Percentiles rank a stretch among this genome's conserved stretches.
These are phyloP conservation scores for Coemansia biformis DNA, from an alignment of 192 early-diverging fungal genomes.

Conservation along the genomic window DNA sequence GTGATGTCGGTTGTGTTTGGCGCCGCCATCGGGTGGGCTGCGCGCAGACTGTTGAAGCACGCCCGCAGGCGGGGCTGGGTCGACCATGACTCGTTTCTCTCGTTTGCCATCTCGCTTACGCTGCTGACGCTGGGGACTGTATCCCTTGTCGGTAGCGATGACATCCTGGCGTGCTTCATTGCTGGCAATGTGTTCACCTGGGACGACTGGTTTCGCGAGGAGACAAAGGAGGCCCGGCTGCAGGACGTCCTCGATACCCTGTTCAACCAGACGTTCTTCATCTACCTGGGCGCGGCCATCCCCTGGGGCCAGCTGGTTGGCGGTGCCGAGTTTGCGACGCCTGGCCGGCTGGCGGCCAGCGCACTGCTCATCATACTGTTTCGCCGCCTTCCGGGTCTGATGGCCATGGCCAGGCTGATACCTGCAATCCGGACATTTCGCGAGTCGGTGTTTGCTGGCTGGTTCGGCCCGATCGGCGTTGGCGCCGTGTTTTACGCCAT, in stretches of 20 bases:
- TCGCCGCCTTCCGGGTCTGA: constrained; percentile 65
- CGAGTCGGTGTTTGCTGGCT: constrained; percentile 79
- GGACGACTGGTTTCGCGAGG: constrained; percentile 88
- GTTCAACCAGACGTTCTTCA: constrained; percentile 81
- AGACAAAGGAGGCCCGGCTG: constrained; percentile 73
- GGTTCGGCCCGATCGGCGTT: constrained; percentile 88
- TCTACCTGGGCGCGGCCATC: constrained; percentile 78
- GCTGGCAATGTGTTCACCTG: constrained; percentile 77
- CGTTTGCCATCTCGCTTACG: constrained; percentile 73
- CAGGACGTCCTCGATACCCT: constrained; percentile 88
- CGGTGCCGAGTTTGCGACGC: constrained; percentile 27
- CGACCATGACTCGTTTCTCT: constrained; percentile 82
- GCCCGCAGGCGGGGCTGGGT: constrained; percentile 68
- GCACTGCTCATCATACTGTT: constrained; percentile 63
- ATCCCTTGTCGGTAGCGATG: constrained; percentile 66
- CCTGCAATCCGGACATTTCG: constrained; percentile 67
- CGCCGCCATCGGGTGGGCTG: constrained; percentile 59
- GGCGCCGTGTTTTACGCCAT: constrained; percentile 59
- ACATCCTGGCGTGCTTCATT: constrained; percentile 72
- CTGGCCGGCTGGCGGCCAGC: constrained; percentile 62
- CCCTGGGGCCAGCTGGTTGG: constrained; percentile 62
- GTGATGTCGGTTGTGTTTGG: constrained; percentile 67
- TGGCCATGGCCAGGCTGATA: constrained; percentile 57
- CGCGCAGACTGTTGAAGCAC: constrained; percentile 62
- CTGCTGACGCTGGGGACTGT: constrained; percentile 63